A percentile compares a stretch with the other conserved stretches of the same genome.
Conservation (phyloP, 345 rosid genomes). For the Psidium friedrichsthalianum region DNA sequence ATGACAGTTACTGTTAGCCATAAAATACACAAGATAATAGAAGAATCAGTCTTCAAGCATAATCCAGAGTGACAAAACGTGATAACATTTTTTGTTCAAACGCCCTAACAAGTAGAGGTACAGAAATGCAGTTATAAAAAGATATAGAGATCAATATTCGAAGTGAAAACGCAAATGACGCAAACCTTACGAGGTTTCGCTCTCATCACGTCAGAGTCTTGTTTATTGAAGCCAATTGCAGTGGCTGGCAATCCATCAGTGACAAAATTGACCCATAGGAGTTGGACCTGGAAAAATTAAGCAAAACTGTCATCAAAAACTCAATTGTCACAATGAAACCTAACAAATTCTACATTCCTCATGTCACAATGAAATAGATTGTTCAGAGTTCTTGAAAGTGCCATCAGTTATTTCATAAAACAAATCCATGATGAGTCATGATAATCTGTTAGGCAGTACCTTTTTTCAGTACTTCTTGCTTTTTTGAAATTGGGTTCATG, state of each 20-base stretch:
- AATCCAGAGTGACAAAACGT: not conserved
- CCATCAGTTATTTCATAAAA: not conserved
- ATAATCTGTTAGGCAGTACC: not conserved
- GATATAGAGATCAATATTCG: not conserved
- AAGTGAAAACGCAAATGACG: not conserved
- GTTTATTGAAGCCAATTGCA: conserved; percentile 97
- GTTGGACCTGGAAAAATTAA: conserved; percentile 64
- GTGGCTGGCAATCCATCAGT: conserved; percentile 99
- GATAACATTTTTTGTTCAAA: not conserved
- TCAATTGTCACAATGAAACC: not conserved
- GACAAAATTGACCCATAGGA: conserved; percentile 97
- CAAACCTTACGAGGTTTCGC: conserved; percentile 96
- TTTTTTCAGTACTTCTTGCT: not conserved
- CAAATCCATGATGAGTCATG: not conserved
- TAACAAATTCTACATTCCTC: not conserved
- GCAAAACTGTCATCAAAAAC: not conserved
- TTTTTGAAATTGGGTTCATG: not conserved
- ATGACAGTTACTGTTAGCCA: not conserved
- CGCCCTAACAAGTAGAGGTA: not conserved
- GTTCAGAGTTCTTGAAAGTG: not conserved
- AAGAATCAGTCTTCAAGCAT: not conserved
- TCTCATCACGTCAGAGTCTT: conserved; percentile 95
- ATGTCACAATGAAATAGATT: not conserved
- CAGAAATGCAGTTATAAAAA: not conserved
- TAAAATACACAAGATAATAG: not conserved